These are phyloP conservation scores for Elaphomyces granulatus DNA, from an alignment of 495 filamentous ascomycete genomes.

Conservation along the genomic window DNA sequence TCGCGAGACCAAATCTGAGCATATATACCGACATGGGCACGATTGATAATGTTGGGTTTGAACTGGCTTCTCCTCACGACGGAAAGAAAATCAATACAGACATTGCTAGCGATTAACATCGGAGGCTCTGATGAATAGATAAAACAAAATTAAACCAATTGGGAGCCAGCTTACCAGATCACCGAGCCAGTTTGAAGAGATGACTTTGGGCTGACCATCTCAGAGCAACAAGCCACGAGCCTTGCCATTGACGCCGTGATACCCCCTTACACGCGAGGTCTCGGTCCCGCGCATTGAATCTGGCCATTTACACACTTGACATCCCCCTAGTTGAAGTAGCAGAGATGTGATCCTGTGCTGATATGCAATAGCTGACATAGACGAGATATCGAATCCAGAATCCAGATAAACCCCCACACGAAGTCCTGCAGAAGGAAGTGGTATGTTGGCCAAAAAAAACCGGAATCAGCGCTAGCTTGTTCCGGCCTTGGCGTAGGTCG, in stretches of 20 bases:
- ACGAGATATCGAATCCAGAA: slow-evolving; percentile 70
- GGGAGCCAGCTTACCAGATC: slow-evolving; percentile 41
- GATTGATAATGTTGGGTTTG: slow-evolving; percentile 56
- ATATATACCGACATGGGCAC: slow-evolving; percentile 59
- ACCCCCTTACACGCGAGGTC: slow-evolving; percentile 37
- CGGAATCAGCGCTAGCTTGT: too few relatives aligned
- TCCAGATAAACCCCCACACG: slow-evolving; percentile 71
- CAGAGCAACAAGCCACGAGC: slow-evolving; percentile 65
- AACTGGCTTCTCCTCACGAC: slow-evolving; percentile 52
- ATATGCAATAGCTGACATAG: slow-evolving; percentile 74
- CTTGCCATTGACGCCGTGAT: slow-evolving; percentile 59
- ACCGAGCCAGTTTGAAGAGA: slow-evolving; percentile 48
- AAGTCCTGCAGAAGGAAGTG: too few relatives aligned
- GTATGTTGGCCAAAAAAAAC: too few relatives aligned
- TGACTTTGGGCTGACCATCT: slow-evolving; percentile 50
- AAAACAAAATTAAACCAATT: too few relatives aligned
- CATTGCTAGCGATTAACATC: not conserved
- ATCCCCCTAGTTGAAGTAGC: slow-evolving; percentile 45
- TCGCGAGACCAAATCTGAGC: slow-evolving; percentile 77
- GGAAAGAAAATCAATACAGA: slow-evolving; percentile 23
- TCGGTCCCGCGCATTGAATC: slow-evolving; percentile 33
- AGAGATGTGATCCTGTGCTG: slow-evolving; percentile 43
- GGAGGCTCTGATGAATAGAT: not conserved
- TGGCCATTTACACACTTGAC: slow-evolving; percentile 16
- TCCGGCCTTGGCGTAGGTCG: too few relatives aligned